These are phyloP conservation scores for Fagus sylvatica DNA, from an alignment of 306 rosid genomes.

Conservation along the genomic window DNA sequence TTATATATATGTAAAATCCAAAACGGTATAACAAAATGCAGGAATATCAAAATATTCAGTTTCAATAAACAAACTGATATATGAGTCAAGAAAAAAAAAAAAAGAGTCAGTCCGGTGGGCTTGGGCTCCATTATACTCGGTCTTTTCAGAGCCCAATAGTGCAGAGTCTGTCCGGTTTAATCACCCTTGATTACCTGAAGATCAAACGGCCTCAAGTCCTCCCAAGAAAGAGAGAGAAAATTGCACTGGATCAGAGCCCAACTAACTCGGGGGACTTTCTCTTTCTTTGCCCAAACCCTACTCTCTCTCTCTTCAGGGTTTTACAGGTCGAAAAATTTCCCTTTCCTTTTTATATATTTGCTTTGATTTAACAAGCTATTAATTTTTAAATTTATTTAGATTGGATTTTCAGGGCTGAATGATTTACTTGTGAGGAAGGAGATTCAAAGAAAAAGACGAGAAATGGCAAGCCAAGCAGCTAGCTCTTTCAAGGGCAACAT, in stretches of 20 bases:
- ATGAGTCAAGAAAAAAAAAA: too few relatives aligned
- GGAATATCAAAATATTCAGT: too few relatives aligned
- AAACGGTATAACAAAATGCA: too few relatives aligned
- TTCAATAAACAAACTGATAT: too few relatives aligned
- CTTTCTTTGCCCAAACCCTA: conserved; percentile 1
- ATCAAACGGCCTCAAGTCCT: not conserved
- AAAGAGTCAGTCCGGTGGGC: not conserved
- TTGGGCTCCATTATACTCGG: not conserved
- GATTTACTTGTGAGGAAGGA: conserved; percentile 6
- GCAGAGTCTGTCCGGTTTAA: not conserved
- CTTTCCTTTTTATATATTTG: not conserved
- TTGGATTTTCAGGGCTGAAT: conserved; percentile 6
- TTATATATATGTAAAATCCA: too few relatives aligned
- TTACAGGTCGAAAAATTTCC: conserved; percentile 7
- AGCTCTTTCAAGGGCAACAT: conserved; percentile 43
- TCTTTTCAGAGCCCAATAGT: not conserved
- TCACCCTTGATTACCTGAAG: not conserved
- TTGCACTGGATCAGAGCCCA: not conserved
- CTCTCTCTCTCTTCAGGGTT: conserved; percentile 2
- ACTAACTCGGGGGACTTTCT: not conserved
- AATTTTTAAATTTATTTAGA: not conserved
- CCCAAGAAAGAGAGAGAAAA: not conserved
- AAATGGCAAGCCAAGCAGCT: conserved; percentile 51
- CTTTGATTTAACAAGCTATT: not conserved
- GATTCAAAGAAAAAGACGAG: conserved; percentile 8